Evolutionary conservation across 2,329 filamentous ascomycete genomes (phyloP).

Genomic region (Aspergillus brunneoviolaceus): DNA sequence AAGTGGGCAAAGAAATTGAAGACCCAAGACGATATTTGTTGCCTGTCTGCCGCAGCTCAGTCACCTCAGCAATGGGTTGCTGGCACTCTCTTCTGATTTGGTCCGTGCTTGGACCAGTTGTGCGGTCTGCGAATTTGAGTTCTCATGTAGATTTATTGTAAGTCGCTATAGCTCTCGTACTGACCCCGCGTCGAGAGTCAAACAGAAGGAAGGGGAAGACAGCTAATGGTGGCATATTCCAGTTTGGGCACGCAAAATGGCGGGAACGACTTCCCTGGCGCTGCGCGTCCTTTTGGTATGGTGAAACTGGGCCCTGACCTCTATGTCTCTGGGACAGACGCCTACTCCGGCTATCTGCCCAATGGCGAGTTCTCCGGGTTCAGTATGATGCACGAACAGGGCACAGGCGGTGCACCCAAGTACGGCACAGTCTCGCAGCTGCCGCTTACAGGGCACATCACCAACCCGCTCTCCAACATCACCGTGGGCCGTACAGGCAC

Average conservation of each 20-base stretch:
- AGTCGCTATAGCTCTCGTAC: conserved; percentile 3
- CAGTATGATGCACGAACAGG: conserved; percentile 65
- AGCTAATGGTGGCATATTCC: conserved; percentile 9
- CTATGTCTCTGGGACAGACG: conserved; percentile 32
- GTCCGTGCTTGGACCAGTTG: conserved; percentile 14
- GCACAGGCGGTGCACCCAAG: conserved; percentile 68
- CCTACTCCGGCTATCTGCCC: conserved; percentile 43
- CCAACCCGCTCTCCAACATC: conserved; percentile 57
- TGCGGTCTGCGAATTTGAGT: conserved; percentile 21
- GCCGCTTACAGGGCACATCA: conserved; percentile 52
- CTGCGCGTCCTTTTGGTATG: conserved; percentile 43
- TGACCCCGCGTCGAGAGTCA: background rate
- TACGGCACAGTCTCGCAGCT: conserved; percentile 66
- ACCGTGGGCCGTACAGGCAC: conserved; percentile 55
- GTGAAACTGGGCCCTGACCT: conserved; percentile 48
- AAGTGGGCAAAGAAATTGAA: background rate
- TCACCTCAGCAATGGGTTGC: conserved; percentile 10
- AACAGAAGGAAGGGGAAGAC: background rate
- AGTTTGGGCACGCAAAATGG: conserved; percentile 35
- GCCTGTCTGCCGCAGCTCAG: background rate
- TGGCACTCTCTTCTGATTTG: conserved; percentile 14
- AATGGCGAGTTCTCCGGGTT: conserved; percentile 59
- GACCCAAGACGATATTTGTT: background rate
- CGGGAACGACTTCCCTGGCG: conserved; percentile 47
- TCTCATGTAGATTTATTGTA: conserved; percentile 33